Percentiles rank a stretch among this genome's conserved stretches.
Conservation (phyloP, 352 stramenopile species). For the Pythium monospermum region DNA sequence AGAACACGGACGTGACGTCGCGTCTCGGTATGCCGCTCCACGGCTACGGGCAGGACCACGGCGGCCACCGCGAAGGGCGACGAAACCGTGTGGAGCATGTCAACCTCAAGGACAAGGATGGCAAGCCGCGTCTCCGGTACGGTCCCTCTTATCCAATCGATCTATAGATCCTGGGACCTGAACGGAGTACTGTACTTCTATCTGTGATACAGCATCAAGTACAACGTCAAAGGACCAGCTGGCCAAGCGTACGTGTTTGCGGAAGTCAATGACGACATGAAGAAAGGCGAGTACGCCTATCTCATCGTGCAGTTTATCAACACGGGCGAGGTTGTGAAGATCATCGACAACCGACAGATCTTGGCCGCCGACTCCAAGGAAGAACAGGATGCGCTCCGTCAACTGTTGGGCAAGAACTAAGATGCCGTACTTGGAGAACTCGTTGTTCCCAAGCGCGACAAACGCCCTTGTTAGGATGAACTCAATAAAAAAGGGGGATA, state of each 20-base stretch:
- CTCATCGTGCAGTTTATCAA: slow-evolving; percentile 93
- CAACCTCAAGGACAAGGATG: slow-evolving; percentile 87
- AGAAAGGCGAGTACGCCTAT: slow-evolving; percentile 94
- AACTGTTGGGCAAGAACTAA: slow-evolving; percentile 61
- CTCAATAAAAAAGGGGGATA: neutral
- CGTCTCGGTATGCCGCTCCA: slow-evolving; percentile 88
- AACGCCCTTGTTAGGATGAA: neutral
- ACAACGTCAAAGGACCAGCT: slow-evolving; percentile 90
- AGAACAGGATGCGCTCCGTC: slow-evolving; percentile 71
- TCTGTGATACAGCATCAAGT: slow-evolving; percentile 70
- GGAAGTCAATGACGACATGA: slow-evolving; percentile 90
- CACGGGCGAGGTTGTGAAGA: slow-evolving; percentile 85
- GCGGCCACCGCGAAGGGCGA: slow-evolving; percentile 89
- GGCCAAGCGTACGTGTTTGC: slow-evolving; percentile 90
- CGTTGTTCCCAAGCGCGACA: too few relatives aligned
- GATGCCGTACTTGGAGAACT: neutral
- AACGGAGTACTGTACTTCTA: neutral
- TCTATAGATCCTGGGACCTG: too few relatives aligned
- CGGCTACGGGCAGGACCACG: slow-evolving; percentile 92
- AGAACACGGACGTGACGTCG: slow-evolving; percentile 78
- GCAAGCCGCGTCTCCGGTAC: slow-evolving; percentile 67
- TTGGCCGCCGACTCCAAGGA: slow-evolving; percentile 66
- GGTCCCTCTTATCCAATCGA: slow-evolving; percentile 6
- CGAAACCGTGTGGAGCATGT: slow-evolving; percentile 95
- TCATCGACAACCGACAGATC: slow-evolving; percentile 92